Evolutionary conservation across 345 rosid genomes (phyloP).

Genomic region (Nasturtium officinale): DNA sequence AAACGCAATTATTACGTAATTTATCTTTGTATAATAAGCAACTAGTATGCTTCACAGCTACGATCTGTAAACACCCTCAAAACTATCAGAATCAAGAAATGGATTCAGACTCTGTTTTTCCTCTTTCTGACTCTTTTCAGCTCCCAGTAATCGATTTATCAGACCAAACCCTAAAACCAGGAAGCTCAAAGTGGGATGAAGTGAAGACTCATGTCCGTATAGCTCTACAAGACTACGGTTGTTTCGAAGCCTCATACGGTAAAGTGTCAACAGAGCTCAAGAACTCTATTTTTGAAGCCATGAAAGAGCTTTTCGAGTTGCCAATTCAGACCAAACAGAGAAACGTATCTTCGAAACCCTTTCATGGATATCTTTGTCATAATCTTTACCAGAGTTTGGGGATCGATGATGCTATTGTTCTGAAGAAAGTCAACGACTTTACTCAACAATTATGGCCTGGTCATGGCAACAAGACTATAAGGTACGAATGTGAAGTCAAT

Average conservation of each 20-base stretch:
- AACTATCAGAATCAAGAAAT: conserved; percentile 22
- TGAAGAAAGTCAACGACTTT: conserved; percentile 31
- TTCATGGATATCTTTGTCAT: conserved; percentile 28
- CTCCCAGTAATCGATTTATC: conserved; percentile 33
- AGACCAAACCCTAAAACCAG: conserved; percentile 20
- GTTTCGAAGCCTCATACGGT: conserved; percentile 33
- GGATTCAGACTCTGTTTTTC: conserved; percentile 33
- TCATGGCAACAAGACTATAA: conserved; percentile 25
- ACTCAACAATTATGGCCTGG: conserved; percentile 33
- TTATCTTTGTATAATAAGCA: not conserved
- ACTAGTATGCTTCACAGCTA: not conserved
- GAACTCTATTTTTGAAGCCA: conserved; percentile 27
- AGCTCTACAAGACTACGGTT: conserved; percentile 42
- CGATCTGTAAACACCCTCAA: not conserved
- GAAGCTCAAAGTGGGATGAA: conserved; percentile 40
- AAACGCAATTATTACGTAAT: conserved; percentile 1
- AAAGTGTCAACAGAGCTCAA: conserved; percentile 31
- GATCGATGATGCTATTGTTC: conserved; percentile 25
- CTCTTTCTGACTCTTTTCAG: not conserved
- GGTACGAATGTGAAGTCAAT: conserved; percentile 24
- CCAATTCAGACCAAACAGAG: conserved; percentile 33
- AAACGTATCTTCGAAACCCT: conserved; percentile 30
- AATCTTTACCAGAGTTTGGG: conserved; percentile 36
- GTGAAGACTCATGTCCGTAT: conserved; percentile 31
- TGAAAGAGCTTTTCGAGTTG: conserved; percentile 32